Conservation (phyloP, 345 rosid genomes). For the Erodium maritimum region DNA sequence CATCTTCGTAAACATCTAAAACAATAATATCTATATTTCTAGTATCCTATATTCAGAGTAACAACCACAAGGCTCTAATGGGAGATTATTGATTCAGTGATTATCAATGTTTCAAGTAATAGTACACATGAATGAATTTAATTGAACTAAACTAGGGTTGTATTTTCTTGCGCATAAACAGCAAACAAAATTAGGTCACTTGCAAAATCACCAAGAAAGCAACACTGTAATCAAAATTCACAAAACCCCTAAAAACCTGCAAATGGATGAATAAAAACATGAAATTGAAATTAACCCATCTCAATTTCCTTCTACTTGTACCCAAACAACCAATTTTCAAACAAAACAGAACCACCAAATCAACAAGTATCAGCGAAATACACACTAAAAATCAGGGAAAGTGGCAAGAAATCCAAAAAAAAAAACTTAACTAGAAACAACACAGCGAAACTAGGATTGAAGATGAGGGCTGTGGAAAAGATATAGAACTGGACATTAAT, state of each 20-base stretch:
- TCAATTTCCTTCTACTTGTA: too few species aligned
- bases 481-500: too few species aligned
- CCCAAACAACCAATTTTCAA: not conserved
- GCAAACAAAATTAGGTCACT: not conserved
- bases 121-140: too few species aligned
- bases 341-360: not conserved
- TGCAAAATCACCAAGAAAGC: not conserved
- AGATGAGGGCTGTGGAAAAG: not conserved
- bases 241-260: too few species aligned
- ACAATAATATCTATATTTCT: not conserved
- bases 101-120: too few species aligned
- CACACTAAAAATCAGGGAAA: not conserved
- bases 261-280: too few species aligned
- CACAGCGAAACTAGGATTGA: not conserved
- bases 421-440: not conserved
- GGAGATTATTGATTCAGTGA: not conserved
- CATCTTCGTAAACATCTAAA: not conserved
- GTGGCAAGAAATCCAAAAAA: not conserved
- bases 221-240: not conserved
- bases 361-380: not conserved
- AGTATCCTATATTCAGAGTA: not conserved
- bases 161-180: not conserved
- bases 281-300: not conserved
- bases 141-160: not conserved
- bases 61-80: not conserved